These are phyloP conservation scores for Podosphaera fusca DNA, from an alignment of 2,329 filamentous ascomycete genomes.

Conservation along the genomic window DNA sequence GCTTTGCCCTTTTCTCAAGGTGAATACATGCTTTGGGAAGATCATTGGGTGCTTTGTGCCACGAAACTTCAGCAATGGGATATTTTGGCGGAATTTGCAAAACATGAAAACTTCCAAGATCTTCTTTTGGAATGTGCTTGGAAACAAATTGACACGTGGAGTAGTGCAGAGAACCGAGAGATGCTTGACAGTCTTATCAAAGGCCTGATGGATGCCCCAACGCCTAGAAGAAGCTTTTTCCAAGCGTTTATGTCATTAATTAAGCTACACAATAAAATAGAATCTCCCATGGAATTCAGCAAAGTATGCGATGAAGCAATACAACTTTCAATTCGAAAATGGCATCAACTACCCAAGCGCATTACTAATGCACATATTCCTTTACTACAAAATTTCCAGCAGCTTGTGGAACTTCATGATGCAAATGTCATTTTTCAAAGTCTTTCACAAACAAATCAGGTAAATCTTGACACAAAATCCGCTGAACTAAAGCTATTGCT, in stretches of 20 bases:
- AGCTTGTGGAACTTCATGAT: constrained; percentile 90
- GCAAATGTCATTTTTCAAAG: constrained; percentile 92
- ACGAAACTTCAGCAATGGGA: constrained; percentile 99
- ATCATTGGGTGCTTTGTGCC: constrained; percentile 94
- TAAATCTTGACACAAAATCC: constrained; percentile 80
- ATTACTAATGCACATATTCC: constrained; percentile 92
- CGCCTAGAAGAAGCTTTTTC: constrained; percentile 84
- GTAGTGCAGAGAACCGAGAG: constrained; percentile 62
- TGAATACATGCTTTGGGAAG: constrained; percentile 98
- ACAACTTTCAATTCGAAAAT: constrained; percentile 89
- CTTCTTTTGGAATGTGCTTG: constrained; percentile 85
- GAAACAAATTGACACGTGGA: constrained; percentile 91
- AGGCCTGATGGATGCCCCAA: constrained; percentile 91
- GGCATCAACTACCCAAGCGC: constrained; percentile 87
- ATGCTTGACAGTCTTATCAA: constrained; percentile 86
- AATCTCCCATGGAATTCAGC: constrained; percentile 59
- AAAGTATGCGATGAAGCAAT: constrained; percentile 90
- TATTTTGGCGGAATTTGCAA: constrained; percentile 87
- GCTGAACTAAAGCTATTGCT: constrained; percentile 85
- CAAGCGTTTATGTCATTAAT: constrained; percentile 94
- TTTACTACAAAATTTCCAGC: constrained; percentile 90
- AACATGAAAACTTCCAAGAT: constrained; percentile 97
- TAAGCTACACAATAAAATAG: constrained; percentile 78
- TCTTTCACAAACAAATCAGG: constrained; percentile 58
- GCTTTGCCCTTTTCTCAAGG: constrained; percentile 90